These are phyloP conservation scores for Dalbergia oliveri DNA, from an alignment of 306 rosid species.

Conservation along the genomic window DNA sequence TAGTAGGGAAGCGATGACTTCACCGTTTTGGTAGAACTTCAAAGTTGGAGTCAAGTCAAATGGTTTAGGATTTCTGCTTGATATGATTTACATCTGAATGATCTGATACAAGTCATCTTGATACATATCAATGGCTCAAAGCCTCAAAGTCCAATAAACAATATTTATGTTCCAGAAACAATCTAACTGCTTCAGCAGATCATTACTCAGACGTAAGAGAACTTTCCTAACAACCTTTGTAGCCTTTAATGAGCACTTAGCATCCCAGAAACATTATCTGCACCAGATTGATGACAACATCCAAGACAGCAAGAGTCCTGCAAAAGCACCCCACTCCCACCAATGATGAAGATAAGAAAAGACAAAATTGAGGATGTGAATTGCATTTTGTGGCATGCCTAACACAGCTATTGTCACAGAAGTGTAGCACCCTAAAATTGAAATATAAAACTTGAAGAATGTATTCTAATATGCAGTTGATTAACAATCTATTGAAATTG, in stretches of 20 bases:
- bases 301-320: slow-evolving; percentile 35
- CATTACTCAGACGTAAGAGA: neutral
- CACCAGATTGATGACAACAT: neutral
- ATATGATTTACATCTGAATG: neutral
- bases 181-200: neutral
- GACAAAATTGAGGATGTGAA: neutral
- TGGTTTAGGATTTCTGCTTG: neutral
- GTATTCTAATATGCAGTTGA: neutral
- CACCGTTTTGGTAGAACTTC: no score
- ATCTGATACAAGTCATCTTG: neutral
- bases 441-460: neutral
- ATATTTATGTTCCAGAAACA: slow-evolving; percentile 3
- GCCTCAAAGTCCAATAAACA: slow-evolving; percentile 2
- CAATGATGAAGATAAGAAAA: neutral
- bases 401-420: neutral
- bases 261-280: slow-evolving; percentile 22
- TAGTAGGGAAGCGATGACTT: no score
- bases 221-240: neutral
- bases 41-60: neutral
- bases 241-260: slow-evolving; percentile 9
- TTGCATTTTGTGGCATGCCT: neutral
- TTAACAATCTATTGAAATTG: no score
- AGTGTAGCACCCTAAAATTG: neutral
- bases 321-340: slow-evolving; percentile 12
- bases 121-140: neutral